Evolutionary conservation across 495 filamentous ascomycete species (phyloP).

Genomic region (Podospora bellae-mahoneyi): DNA sequence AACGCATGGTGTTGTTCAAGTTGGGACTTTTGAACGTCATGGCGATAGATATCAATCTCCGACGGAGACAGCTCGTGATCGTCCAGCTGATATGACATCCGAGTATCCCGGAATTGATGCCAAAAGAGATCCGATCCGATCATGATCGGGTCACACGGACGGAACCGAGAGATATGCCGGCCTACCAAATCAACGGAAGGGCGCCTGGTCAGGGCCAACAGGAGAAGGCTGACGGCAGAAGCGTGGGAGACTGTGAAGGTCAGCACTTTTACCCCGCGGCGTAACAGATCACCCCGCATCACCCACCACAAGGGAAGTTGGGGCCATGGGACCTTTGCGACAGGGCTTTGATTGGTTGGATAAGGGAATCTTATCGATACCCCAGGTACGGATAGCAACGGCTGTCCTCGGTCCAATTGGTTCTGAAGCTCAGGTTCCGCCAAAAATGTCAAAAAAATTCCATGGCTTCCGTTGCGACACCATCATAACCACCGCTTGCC

Average conservation of each 20-base stretch:
- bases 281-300: background rate
- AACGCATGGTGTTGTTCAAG: background rate
- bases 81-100: background rate
- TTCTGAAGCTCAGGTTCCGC: background rate
- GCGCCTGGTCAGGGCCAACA: background rate
- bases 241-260: background rate
- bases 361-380: background rate
- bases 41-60: background rate
- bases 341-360: slow-evolving; percentile 20
- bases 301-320: background rate
- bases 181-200: slow-evolving; percentile 5
- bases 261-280: background rate
- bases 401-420: slow-evolving; percentile 30
- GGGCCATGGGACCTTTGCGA: slow-evolving; percentile 9
- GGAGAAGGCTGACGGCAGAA: background rate
- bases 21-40: background rate
- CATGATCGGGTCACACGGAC: slow-evolving; percentile 13
- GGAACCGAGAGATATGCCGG: slow-evolving; percentile 5
- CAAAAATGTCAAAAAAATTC: slow-evolving; percentile 15
- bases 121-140: slow-evolving; percentile 6
- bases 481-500: slow-evolving; percentile 13
- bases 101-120: background rate
- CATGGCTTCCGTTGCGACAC: background rate
- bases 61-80: background rate
- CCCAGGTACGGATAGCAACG: slow-evolving; percentile 26